Base-by-base conservation (phyloP, 306 rosid genomes). In the Myrica gale region DNA sequence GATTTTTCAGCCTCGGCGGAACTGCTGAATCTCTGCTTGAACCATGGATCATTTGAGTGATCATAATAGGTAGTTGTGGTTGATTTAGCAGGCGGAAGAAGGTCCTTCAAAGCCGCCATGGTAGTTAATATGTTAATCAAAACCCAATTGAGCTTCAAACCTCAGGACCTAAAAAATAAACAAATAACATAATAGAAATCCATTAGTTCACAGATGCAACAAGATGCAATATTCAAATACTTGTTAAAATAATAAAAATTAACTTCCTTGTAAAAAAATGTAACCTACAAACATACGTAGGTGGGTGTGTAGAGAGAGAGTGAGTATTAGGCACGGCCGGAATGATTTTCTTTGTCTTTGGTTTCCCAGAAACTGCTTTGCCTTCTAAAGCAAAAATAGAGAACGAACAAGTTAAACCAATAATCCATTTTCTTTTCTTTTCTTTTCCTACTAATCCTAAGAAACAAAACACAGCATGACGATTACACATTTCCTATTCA, bases 41-140 rank as follows among this genome's bases (percentile, higher is more conserved):
- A 94, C 96, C 97, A 94, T n/a, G 95, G 93, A 77, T 94, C 98
- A 72, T 83, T 91, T 44, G 85, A 85, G 77, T 91, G 95, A 76
- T 91, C 97, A 67, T 93, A 93, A 41, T 80, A 87, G 6, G 92
- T 60, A 12, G 88, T 21, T 5, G 97, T 71, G 4, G 96, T 74
- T 7, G 96, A 83, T 78, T 82, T 90, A 3, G 80, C 87, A 10
- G 87, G 82, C 5, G 97, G 98, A 39, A 91, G 92, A 62, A 93
- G 87, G 44, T 91, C 97, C 66, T 88, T 93, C 76, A 93, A 73
- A 71, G 88, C 83, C 77, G 88, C 84, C 98, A 93, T 90, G 61
- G 4, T 74, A 77, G 48, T 37, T 74, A 77, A 53, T 37, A 13
- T 70, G 20, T n/a, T 66, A 50, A 58, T 65, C 6, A 41, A 16